phyloP scores from a whole-genome alignment of 148 eudicot species.

The Drosera capensis region DNA sequence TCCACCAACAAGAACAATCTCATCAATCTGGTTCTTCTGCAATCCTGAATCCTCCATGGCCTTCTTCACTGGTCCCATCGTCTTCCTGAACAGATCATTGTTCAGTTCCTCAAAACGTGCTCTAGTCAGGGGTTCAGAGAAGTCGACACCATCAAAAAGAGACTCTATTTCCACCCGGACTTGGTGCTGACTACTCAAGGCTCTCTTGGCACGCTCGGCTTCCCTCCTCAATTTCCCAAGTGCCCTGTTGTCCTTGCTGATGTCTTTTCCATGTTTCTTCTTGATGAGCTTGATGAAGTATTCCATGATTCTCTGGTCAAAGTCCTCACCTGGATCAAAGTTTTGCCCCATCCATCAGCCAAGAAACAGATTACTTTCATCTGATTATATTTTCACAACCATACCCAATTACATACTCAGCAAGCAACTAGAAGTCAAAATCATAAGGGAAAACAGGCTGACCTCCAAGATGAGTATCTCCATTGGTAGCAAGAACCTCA shows the following conservation, averaged over 20 bases:
- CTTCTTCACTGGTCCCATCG: conserved; percentile 2
- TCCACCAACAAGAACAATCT: conserved; percentile 6
- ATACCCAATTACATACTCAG: too few relatives aligned
- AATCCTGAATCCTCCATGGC: conserved; percentile 5
- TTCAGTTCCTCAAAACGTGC: conserved; percentile 3
- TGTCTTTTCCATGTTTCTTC: neutral
- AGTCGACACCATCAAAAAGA: neutral
- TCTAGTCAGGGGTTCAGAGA: conserved; percentile 4
- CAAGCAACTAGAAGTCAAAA: too few relatives aligned
- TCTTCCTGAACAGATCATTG: conserved; percentile 4
- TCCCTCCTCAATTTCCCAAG: conserved; percentile 4
- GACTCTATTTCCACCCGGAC: conserved; percentile 4
- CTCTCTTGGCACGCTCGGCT: conserved; percentile 5
- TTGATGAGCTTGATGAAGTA: conserved; percentile 4
- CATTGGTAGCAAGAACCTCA: conserved; percentile 5
- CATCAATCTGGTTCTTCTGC: conserved; percentile 1
- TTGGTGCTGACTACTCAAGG: conserved; percentile 4
- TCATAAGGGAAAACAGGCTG: too few relatives aligned
- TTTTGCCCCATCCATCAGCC: too few relatives aligned
- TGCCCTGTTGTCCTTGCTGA: conserved; percentile 4
- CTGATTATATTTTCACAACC: neutral
- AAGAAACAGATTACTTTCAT: too few relatives aligned
- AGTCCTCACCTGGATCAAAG: conserved; percentile 1
- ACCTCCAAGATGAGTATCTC: conserved; percentile 4
- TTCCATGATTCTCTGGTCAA: conserved; percentile 4